These are phyloP conservation scores for Penicillium sp. DNA, from an alignment of 2,329 filamentous ascomycete species.

Conservation along the genomic window DNA sequence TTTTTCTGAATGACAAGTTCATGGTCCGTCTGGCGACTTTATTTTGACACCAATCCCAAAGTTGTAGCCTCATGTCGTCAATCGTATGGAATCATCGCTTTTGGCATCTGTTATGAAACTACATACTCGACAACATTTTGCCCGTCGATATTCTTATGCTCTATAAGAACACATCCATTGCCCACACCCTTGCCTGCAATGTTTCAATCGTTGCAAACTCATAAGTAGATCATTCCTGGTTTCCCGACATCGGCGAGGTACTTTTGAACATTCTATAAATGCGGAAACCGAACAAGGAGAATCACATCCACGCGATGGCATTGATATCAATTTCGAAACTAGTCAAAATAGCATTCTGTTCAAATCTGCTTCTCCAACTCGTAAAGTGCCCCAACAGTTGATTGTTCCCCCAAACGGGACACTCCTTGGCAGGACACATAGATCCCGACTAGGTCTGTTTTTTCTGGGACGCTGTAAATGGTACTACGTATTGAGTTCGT, in stretches of 20 bases:
- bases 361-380: too few species aligned
- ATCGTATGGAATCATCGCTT: conserved; percentile 66
- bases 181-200: conserved; percentile 63
- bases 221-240: too few species aligned
- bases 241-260: too few species aligned
- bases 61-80: conserved; percentile 63
- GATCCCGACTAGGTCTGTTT: not conserved
- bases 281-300: too few species aligned
- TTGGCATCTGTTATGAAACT: conserved; percentile 63
- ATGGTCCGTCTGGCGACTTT: conserved; percentile 55
- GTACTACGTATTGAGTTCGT: too few species aligned
- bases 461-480: not conserved
- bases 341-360: too few species aligned
- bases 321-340: too few species aligned
- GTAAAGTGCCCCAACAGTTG: not conserved
- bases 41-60: conserved; percentile 53
- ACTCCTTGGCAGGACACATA: not conserved
- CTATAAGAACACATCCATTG: conserved; percentile 67
- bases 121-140: conserved; percentile 77
- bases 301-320: too few species aligned
- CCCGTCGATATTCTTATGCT: conserved; percentile 70
- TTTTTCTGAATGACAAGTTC: conserved; percentile 22
- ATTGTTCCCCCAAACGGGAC: too few species aligned
- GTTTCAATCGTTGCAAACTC: conserved; percentile 58
- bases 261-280: too few species aligned